Percentiles rank a stretch among this genome's conserved stretches.
Evolutionary conservation across 257 asterid species (phyloP).

Genomic region (Primulina eburnea): DNA sequence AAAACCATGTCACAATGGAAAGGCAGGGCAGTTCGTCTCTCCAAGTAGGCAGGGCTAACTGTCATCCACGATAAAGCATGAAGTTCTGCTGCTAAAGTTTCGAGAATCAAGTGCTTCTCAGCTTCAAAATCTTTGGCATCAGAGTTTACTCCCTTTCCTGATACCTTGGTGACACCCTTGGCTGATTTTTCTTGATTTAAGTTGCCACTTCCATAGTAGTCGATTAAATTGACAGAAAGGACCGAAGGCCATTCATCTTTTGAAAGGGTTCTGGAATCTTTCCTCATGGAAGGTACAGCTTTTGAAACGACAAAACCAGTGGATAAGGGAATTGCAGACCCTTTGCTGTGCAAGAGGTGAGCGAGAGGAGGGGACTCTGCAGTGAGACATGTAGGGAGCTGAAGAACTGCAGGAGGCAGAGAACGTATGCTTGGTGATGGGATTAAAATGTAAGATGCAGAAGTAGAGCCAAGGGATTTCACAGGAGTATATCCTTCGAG

Average conservation of each 20-base stretch:
- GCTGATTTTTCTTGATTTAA: slow-evolving; percentile 51
- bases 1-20: slow-evolving; percentile 94
- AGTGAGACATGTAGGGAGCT: slow-evolving; percentile 91
- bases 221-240: slow-evolving; percentile 78
- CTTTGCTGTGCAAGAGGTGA: slow-evolving; percentile 95
- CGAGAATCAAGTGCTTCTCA: slow-evolving; percentile 67
- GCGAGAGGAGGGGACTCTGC: slow-evolving; percentile 99
- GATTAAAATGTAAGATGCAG: slow-evolving; percentile 72
- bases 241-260: slow-evolving; percentile 98
- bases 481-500: slow-evolving; percentile 95
- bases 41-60: slow-evolving; percentile 81
- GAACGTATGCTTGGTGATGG: slow-evolving; percentile 94
- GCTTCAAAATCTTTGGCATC: slow-evolving; percentile 64
- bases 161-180: slow-evolving; percentile 53
- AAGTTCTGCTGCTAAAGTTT: slow-evolving; percentile 84
- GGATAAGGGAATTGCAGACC: slow-evolving; percentile 84
- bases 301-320: slow-evolving; percentile 90
- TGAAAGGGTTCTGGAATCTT: slow-evolving; percentile 49
- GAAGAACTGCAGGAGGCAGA: slow-evolving; percentile 80
- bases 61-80: slow-evolving; percentile 99
- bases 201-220: slow-evolving; percentile 75
- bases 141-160: slow-evolving; percentile 50
- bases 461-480: slow-evolving; percentile 78
- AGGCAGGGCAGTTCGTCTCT: slow-evolving; percentile 84
- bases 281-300: slow-evolving; percentile 90